Evolutionary conservation across 768 basidiomycete species (phyloP).

Genomic region (Paxillus ammoniavirescens): DNA sequence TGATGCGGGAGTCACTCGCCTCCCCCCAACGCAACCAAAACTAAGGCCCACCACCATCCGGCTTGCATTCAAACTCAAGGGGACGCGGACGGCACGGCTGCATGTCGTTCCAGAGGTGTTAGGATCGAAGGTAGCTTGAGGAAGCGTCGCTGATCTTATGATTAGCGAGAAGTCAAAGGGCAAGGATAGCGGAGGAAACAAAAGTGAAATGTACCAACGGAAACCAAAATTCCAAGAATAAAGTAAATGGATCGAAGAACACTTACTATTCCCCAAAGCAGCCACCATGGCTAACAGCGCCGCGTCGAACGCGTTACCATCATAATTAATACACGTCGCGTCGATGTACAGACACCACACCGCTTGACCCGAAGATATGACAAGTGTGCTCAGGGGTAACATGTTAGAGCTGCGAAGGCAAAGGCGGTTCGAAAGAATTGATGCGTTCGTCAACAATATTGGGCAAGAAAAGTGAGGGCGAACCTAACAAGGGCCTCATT

Average conservation of each 20-base stretch:
- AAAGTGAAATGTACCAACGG: too few species aligned
- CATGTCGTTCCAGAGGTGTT: constrained; percentile 65
- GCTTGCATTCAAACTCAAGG: constrained; percentile 42
- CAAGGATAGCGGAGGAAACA: neutral
- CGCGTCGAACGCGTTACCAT: constrained; percentile 94
- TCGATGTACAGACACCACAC: constrained; percentile 97
- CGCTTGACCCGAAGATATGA: constrained; percentile 77
- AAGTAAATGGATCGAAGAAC: neutral
- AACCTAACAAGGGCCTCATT: constrained; percentile 76
- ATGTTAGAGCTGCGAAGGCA: constrained; percentile 52
- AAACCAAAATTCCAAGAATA: too few species aligned
- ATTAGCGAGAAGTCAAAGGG: constrained; percentile 18
- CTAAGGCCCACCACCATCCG: constrained; percentile 20
- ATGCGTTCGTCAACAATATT: too few species aligned
- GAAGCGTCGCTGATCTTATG: constrained; percentile 54
- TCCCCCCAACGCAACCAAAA: constrained; percentile 25
- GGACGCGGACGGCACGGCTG: constrained; percentile 44
- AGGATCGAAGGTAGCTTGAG: constrained; percentile 68
- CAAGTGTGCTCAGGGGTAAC: constrained; percentile 64
- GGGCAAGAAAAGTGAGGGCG: constrained; percentile 25
- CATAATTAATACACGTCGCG: constrained; percentile 93
- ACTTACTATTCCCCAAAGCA: constrained; percentile 81
- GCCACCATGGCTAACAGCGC: constrained; percentile 84
- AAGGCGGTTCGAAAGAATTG: too few species aligned
- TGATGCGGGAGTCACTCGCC: constrained; percentile 2